Base-by-base conservation (phyloP, 139 green algal species). In the Closterium sp. region DNA sequence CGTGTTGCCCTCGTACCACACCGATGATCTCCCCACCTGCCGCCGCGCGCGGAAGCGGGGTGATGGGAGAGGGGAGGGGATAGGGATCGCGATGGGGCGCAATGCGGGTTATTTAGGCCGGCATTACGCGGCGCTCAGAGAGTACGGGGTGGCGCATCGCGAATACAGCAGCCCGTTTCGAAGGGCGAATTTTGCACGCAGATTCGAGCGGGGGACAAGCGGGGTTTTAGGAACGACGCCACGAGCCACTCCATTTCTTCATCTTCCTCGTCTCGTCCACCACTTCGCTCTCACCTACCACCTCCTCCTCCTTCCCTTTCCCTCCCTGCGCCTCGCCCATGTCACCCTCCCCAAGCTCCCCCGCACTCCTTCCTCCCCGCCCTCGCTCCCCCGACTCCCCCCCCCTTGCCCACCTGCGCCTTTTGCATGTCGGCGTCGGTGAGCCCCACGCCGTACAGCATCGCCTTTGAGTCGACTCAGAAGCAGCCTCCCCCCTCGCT, bases 1-100 rank as follows among this genome's bases (percentile, higher is more conserved):
- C 45, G 98, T 97, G 96, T 99, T 99, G 93, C 98, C 98, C 95
- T 99, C 98, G 89, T 98, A 99, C 98, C 98, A 99, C 85, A 99
- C 97, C 30, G 96, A 98, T 1, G 97, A 97, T 89, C 99, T 97
- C 87, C 98, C 98, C 22, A 99, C 90, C 88, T 94, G 91, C 31
- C 5, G 42, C 5, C 5, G 42, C 5, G 42, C 5, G 42, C 7
- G 42, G 42, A 7, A 7, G 42, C 5, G 42, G n/a, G n/a, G n/a
- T n/a, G n/a, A n/a, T n/a, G n/a, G 50, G 50, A 27, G 50, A 27
- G 17, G 10, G 0, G 50, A 73, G 9, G 50, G 50, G n/a, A 73
- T 73, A 11, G 50, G 24, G 50, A 22, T 73, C 10, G 50, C 17
- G 50, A 73, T 24, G 50, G 2, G 50, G 50, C 10, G 24, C 17